Evolutionary conservation across 768 basidiomycete species (phyloP).

Genomic region (Naematelia aurantialba): DNA sequence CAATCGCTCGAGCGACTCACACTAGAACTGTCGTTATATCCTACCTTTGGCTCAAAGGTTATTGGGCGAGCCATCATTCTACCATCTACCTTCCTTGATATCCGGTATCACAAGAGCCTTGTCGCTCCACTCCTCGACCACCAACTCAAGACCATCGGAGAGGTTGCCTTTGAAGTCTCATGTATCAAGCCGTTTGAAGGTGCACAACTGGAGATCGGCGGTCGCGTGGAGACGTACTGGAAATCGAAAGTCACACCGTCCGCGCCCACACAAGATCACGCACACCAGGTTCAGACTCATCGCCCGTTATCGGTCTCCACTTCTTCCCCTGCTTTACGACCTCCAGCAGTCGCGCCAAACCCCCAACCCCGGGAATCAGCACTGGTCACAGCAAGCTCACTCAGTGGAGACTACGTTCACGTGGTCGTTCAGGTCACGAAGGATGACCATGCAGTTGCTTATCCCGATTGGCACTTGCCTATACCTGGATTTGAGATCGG

Average conservation of each 20-base stretch:
- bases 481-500: constrained; percentile 68
- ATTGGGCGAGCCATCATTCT: constrained; percentile 88
- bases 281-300: constrained; percentile 50
- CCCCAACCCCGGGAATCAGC: constrained; percentile 36
- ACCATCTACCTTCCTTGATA: constrained; percentile 64
- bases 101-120: constrained; percentile 50
- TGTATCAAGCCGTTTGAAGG: constrained; percentile 85
- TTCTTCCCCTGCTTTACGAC: constrained; percentile 31
- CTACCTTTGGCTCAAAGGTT: constrained; percentile 94
- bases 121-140: constrained; percentile 79
- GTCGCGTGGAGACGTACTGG: constrained; percentile 97
- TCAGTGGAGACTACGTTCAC: constrained; percentile 83
- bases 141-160: constrained; percentile 87
- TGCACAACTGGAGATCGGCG: constrained; percentile 88
- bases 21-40: constrained; percentile 90
- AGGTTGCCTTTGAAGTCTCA: constrained; percentile 84
- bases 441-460: constrained; percentile 86
- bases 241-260: constrained; percentile 66
- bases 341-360: constrained; percentile 4
- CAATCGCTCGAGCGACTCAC: constrained; percentile 67
- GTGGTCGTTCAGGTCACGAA: constrained; percentile 85
- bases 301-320: constrained; percentile 48
- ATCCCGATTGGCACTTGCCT: constrained; percentile 70
- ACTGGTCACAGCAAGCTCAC: constrained; percentile 75
- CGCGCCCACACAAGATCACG: constrained; percentile 51